These are phyloP conservation scores for Nicotiana benthamiana DNA, from an alignment of 257 asterid genomes.

Conservation along the genomic window DNA sequence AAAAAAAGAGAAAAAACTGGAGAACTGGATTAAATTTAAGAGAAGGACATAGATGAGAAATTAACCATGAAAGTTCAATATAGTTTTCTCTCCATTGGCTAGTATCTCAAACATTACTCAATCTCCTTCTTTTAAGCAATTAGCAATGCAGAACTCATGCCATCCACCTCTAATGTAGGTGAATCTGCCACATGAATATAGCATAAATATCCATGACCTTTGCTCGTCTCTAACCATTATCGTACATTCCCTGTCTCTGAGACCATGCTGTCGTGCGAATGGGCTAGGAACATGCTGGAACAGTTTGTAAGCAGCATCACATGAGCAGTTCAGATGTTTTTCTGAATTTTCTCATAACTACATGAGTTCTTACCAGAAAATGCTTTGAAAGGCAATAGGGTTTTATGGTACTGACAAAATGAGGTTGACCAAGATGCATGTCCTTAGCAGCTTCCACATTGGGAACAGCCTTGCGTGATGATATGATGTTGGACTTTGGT, in stretches of 20 bases:
- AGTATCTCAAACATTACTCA: neutral
- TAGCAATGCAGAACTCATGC: neutral
- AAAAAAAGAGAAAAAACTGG: neutral
- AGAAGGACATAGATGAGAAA: neutral
- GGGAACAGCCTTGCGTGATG: neutral
- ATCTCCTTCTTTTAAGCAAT: neutral
- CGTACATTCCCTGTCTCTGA: neutral
- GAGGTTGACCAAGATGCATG: neutral
- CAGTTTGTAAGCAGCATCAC: neutral
- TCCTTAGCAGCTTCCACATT: conserved; percentile 1
- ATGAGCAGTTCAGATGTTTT: neutral
- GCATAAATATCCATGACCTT: neutral
- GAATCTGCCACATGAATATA: neutral
- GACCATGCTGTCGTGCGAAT: neutral
- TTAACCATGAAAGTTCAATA: neutral
- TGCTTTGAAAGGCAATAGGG: neutral
- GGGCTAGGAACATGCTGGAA: neutral
- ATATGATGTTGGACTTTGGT: neutral
- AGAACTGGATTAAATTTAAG: neutral
- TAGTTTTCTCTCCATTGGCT: neutral
- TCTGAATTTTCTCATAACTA: too few species aligned
- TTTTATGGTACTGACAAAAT: neutral
- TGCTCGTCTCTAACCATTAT: neutral
- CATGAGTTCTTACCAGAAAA: too few species aligned
- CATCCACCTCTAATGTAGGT: neutral